phyloP scores from a whole-genome alignment of 2,329 filamentous ascomycete species.

The Alternaria triticina region DNA sequence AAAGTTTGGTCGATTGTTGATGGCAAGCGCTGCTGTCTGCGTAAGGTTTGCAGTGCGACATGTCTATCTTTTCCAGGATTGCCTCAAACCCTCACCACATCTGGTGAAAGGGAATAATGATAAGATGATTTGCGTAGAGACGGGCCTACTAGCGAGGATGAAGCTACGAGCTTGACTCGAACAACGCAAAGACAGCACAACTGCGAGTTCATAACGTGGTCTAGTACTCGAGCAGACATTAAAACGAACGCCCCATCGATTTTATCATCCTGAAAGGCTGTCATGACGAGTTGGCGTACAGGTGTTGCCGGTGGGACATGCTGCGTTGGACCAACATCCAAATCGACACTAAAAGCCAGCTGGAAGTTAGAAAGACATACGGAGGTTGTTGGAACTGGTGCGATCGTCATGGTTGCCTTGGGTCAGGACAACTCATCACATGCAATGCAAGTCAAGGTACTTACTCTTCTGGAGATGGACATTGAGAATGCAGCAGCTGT shows the following conservation, averaged over 20 bases:
- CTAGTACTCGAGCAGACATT: not conserved
- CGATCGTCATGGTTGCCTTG: constrained; percentile 78
- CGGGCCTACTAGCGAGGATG: not conserved
- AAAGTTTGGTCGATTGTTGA: not conserved
- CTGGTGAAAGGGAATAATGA: not conserved
- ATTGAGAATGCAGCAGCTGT: constrained; percentile 67
- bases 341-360: constrained; percentile 85
- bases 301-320: constrained; percentile 85
- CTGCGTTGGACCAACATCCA: constrained; percentile 91
- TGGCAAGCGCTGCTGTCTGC: not conserved
- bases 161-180: not conserved
- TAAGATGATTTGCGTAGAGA: not conserved
- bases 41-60: not conserved
- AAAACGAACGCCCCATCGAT: constrained; percentile 22
- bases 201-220: not conserved
- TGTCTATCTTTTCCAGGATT: not conserved
- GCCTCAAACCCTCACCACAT: not conserved
- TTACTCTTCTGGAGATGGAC: constrained; percentile 81
- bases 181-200: not conserved
- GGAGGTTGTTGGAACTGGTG: constrained; percentile 75
- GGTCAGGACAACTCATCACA: constrained; percentile 81
- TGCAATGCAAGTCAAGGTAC: constrained; percentile 82
- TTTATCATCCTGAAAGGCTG: constrained; percentile 64
- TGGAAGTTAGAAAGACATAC: constrained; percentile 85
- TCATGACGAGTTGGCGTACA: constrained; percentile 87